Base-by-base conservation (phyloP, 2,329 filamentous ascomycete genomes). In the Penicillium decumbens region DNA sequence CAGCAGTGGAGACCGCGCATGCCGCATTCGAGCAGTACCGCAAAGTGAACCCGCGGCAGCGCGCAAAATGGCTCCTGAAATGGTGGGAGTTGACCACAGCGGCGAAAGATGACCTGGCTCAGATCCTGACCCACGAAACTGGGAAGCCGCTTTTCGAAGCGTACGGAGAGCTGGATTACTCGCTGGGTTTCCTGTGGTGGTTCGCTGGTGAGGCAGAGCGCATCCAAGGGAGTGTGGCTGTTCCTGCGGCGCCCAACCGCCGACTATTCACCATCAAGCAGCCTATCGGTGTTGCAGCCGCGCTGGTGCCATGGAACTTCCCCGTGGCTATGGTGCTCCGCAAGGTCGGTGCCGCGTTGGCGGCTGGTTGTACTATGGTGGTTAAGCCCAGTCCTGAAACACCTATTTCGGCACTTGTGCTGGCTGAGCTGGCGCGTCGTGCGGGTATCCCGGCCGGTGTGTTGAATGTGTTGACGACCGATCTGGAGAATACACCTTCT, bases 311-410 rank as follows among this genome's bases (percentile, higher is more conserved):
- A 4, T 88, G 85, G 85, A 87, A 88, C 60, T 87, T 87, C 56
- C 83, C 83, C 0, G 75, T 85, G 43, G 83, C 82, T 28, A 75
- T 88, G 81, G 77, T 87, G 6, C 66, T 87, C 45, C 75, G 85
- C 28, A 89, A 88, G 64, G 83, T 79, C 2, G 77, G 80, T 41
- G 82, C 84, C 6, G 85, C 85, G 1, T 69, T 88, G 33, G 85
- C 85, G 1, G 85, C 85, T 3, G 85, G 85, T 1, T 88, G 85
- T 63, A 84, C 85, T 1, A 88, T 91, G 81, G 76, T 91, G 27
- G 76, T 81, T 13, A 89, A 89, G 70, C 83, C 85, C 2, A 84
- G 81, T 3, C 85, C 85, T 0, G 85, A 89, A 65, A 83, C 81
- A 1, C 81, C 81, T 0, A 72, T 84, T 29, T 79, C 78, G 1